Conservation (phyloP, 2,329 filamentous ascomycete species). For the Colletotrichum sp. region DNA sequence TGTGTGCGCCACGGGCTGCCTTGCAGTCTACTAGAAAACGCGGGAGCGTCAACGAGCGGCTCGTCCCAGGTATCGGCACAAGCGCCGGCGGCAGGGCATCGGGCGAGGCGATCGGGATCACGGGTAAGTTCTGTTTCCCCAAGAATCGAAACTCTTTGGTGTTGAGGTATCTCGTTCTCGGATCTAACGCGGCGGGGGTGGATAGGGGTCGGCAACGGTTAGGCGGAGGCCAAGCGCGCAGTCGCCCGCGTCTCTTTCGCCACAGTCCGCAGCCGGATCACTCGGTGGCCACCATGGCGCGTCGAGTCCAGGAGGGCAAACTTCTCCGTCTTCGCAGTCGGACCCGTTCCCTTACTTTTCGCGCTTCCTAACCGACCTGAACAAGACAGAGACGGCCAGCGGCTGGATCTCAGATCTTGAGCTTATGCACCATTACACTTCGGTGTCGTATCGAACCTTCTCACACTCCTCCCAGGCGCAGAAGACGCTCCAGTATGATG, state of each 20-base stretch:
- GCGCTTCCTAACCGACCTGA: constrained; percentile 27
- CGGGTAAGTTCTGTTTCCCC: background rate
- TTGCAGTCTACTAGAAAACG: constrained; percentile 30
- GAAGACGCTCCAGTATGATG: constrained; percentile 28
- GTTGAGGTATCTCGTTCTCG: background rate
- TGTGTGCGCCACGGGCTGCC: constrained; percentile 38
- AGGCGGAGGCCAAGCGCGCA: constrained; percentile 14
- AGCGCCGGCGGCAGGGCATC: background rate
- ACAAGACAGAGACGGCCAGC: constrained; percentile 23
- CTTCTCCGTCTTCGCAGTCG: constrained; percentile 1
- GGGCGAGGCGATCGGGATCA: constrained; percentile 2
- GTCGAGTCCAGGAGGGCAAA: background rate
- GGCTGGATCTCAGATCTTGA: constrained; percentile 40
- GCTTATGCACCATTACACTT: constrained; percentile 40
- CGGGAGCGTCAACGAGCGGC: background rate
- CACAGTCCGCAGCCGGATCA: constrained; percentile 7
- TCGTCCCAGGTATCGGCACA: background rate
- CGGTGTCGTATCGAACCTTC: constrained; percentile 31
- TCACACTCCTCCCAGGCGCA: constrained; percentile 26
- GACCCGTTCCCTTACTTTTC: constrained; percentile 26
- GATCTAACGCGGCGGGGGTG: background rate
- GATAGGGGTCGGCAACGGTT: background rate
- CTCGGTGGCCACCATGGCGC: background rate
- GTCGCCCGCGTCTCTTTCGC: constrained; percentile 8
- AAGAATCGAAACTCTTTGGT: background rate